Evolutionary conservation across 2,329 filamentous ascomycete species (phyloP), one percentile per base, ranked within the genome.

Genomic region (Sporothrix luriei): DNA sequence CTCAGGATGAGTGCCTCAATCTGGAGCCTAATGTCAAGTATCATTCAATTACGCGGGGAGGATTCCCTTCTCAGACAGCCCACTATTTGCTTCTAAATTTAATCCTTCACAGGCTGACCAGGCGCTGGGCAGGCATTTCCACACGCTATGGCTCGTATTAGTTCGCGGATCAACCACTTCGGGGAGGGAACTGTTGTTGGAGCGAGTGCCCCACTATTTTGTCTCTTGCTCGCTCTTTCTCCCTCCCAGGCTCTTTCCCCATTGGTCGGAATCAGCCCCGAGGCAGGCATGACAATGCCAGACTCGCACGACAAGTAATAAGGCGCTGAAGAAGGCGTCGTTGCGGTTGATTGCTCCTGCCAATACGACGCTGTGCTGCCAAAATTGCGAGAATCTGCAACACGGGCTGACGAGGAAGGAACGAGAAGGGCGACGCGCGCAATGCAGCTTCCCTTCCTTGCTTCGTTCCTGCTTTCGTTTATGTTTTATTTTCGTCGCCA

Each of bases 331-430:
- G 64, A 66, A 66, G 64, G 51, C 33, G 62, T 52, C 21, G 62
- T 33, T 33, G 54, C 21, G 51, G 33, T 57, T 26, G 64, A 54
- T 29, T 43, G 62, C 62, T 66, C 62, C 52, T 54, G 48, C 62
- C 64, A 66, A 66, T 66, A 54, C 49, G 64, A 66, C 49, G 33
- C 64, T 66, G 26, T 13, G 64, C 49, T 29, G 49, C 57, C n/a
- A 66, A 10, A 49, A 16, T 29, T 40, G 62, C 26, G 29, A n/a
- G 16, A 65, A 65, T 21, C 46, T 51, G 62, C 62, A 52, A 52
- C 62, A 52, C 46, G 48, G 38, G 48, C n/a, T n/a, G n/a, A n/a
- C n/a, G 43, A 66, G 29, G 49, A 49, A 49, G 46, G 21, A 62
- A n/a, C 48, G n/a, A n/a, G n/a, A n/a, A 54, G 51, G 49, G 51